phyloP scores from a whole-genome alignment of 495 filamentous ascomycete genomes.

The Penicillium mononematosum region DNA sequence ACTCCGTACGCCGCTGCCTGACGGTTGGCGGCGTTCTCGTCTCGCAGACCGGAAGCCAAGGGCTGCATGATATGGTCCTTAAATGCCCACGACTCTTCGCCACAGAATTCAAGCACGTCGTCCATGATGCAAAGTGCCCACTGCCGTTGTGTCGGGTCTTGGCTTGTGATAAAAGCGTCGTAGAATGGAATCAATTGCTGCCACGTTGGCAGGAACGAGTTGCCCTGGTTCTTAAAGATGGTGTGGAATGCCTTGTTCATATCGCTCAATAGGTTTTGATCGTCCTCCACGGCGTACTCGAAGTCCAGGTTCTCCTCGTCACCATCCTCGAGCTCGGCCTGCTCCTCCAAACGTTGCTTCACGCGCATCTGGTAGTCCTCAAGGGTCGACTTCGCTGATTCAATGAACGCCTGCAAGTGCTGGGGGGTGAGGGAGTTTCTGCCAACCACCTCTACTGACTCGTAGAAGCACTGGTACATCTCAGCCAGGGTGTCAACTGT shows the following conservation, averaged over 20 bases:
- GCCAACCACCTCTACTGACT: constrained; percentile 92
- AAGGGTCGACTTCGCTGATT: constrained; percentile 75
- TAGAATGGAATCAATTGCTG: constrained; percentile 81
- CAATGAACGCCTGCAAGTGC: constrained; percentile 85
- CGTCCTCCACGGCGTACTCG: constrained; percentile 89
- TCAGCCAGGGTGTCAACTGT: constrained; percentile 95
- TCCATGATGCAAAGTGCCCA: constrained; percentile 99
- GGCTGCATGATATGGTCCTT: constrained; percentile 81
- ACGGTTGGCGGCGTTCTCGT: constrained; percentile 84
- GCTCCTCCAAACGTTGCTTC: constrained; percentile 72
- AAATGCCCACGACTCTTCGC: constrained; percentile 77
- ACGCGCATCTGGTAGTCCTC: constrained; percentile 91
- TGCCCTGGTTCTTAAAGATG: constrained; percentile 93
- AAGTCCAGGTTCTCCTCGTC: constrained; percentile 71
- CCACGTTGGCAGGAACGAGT: constrained; percentile 82
- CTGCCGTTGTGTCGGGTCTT: constrained; percentile 89
- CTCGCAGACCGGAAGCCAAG: constrained; percentile 75
- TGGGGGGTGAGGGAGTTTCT: constrained; percentile 71
- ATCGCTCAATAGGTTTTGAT: constrained; percentile 93
- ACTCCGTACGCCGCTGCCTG: constrained; percentile 97
- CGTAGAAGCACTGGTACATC: constrained; percentile 99
- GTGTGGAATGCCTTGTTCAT: constrained; percentile 99
- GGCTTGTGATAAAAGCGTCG: constrained; percentile 75
- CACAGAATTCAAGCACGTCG: constrained; percentile 96
- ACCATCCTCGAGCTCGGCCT: constrained; percentile 73